Evolutionary conservation across 2,329 filamentous ascomycete genomes (phyloP).

Genomic region (Cordyceps cateniannulata): DNA sequence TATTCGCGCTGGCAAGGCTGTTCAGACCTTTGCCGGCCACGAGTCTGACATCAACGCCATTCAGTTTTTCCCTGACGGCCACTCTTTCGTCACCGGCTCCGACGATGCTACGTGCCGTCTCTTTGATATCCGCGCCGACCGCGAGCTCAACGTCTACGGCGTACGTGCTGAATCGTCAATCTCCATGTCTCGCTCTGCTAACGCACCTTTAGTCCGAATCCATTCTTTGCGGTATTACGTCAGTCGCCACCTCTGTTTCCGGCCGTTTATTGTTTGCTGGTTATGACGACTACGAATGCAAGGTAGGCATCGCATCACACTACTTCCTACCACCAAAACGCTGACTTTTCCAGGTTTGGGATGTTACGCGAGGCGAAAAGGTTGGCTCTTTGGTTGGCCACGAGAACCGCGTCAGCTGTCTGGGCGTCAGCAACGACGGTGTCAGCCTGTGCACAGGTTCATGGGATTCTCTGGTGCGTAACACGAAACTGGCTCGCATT

Average conservation of each 20-base stretch:
- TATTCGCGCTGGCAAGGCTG: conserved; percentile 94
- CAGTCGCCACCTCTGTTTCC: conserved; percentile 95
- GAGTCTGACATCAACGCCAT: conserved; percentile 99
- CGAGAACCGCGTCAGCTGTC: conserved; percentile 97
- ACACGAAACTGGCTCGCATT: neutral
- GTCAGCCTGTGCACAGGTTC: conserved; percentile 99
- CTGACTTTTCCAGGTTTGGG: conserved; percentile 71
- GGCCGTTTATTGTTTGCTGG: conserved; percentile 92
- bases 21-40: conserved; percentile 96
- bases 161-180: conserved; percentile 36
- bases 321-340: conserved; percentile 11
- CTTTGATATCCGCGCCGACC: conserved; percentile 95
- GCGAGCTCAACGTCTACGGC: conserved; percentile 64
- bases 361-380: conserved; percentile 92
- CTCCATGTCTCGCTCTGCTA: conserved; percentile 13
- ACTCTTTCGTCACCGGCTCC: conserved; percentile 95
- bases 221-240: conserved; percentile 96
- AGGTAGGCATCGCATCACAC: conserved; percentile 52
- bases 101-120: conserved; percentile 96
- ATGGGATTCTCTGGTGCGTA: conserved; percentile 94
- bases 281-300: conserved; percentile 99
- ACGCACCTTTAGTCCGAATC: conserved; percentile 69
- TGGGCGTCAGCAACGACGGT: conserved; percentile 97
- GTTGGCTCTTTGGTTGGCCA: conserved; percentile 95
- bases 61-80: conserved; percentile 98